Evolutionary conservation across 345 rosid species (phyloP), one percentile per base, ranked within the genome.

Genomic region (Dipteronia sinensis): DNA sequence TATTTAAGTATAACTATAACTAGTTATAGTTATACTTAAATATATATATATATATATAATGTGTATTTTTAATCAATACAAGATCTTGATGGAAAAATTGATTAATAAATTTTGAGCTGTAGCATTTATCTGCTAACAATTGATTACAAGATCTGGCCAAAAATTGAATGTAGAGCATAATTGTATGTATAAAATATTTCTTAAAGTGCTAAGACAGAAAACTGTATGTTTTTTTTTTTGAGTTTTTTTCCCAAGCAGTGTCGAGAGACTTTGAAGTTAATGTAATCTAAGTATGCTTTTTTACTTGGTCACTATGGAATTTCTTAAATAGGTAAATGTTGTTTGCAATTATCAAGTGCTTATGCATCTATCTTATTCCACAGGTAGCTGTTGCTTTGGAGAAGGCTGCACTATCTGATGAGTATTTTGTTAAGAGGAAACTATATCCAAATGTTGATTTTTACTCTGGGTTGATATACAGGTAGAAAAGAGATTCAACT

Each of bases 381-480:
- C 87, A 95, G 99, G 97, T 96, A 11, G 99, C 98, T 22, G 87
- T 95, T 86, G 92, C 97, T 82, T 86, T 95, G 81, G 98, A 95
- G 90, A 91, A 92, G 85, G 98, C 98, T 76, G 99, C 98, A 64
- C 90, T 96, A 17, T 88, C 98, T 16, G 99, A 96, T 61, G 97
- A 94, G 62, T 96, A 92, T 66, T 96, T 96, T 79, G 85, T 92
- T 61, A 87, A 91, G 91, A 92, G 99, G 79, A 90, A 92, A 86
- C 85, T 96, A 29, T 96, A 96, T 83, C 99, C 99, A 20, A 96
- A 96, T 86, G 98, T 96, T 75, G 99, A 96, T 89, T 96, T 96
- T 89, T 96, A 96, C 84, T 94, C 98, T 40, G 99, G 99, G 47
- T 82, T 94, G 77, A 96, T 96, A 67, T 92, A 96, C 77, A 88